Evolutionary conservation across 257 asterid species (phyloP).

Genomic region (Nicotiana paniculata): DNA sequence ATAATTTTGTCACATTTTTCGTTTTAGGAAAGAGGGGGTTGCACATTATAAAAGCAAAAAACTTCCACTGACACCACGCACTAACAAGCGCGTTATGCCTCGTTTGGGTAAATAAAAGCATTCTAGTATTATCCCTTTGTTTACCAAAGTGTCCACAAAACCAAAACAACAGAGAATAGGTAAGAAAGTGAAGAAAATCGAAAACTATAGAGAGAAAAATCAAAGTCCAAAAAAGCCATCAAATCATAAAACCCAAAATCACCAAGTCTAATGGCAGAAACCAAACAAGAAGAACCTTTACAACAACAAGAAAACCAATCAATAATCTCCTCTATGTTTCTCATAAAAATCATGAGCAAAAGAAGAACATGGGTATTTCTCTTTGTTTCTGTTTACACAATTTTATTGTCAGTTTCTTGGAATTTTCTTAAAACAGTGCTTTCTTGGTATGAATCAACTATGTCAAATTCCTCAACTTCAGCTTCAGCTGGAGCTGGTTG

Average conservation of each 20-base stretch:
- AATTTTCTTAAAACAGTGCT: slow-evolving; percentile 64
- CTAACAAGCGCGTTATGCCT: not conserved
- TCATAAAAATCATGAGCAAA: slow-evolving; percentile 55
- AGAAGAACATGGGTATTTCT: slow-evolving; percentile 76
- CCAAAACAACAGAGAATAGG: not conserved
- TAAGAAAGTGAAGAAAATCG: not conserved
- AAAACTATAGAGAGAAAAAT: not conserved
- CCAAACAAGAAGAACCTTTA: slow-evolving; percentile 9
- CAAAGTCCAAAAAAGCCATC: not conserved
- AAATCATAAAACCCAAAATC: not conserved
- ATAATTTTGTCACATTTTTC: no score
- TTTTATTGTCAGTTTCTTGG: slow-evolving; percentile 68
- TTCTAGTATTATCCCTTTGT: not conserved
- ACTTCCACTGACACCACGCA: not conserved
- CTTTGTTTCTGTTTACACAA: slow-evolving; percentile 58
- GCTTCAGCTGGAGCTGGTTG: slow-evolving; percentile 25
- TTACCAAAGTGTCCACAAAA: not conserved
- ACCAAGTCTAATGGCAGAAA: not conserved
- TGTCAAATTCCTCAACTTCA: slow-evolving; percentile 10
- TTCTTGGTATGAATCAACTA: slow-evolving; percentile 43
- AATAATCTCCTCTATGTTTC: slow-evolving; percentile 14
- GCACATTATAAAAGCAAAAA: not conserved
- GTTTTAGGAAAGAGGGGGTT: no score
- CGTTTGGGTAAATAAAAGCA: not conserved
- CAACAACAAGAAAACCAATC: not conserved